Percentiles rank a stretch among this genome's conserved stretches.
phyloP scores from a whole-genome alignment of 371 early-diverging fungal species.

The Lichtheimia ramosa region DNA sequence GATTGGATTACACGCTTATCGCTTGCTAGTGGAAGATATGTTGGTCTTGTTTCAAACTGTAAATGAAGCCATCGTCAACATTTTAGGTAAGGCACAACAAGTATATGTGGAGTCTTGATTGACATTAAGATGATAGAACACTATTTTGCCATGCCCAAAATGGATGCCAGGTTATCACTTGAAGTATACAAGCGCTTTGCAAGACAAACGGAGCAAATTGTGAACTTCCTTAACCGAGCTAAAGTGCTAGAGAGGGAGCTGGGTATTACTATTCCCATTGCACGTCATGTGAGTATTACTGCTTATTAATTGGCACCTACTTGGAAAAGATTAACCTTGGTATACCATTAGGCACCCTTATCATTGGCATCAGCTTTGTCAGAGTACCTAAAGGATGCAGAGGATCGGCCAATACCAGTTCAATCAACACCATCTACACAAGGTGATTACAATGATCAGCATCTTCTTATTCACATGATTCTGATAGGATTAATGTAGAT shows the following conservation, averaged over 20 bases:
- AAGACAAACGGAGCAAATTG: constrained; percentile 73
- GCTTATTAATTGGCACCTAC: background rate
- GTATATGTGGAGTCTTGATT: background rate
- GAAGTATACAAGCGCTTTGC: constrained; percentile 88
- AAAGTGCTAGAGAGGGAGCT: constrained; percentile 68
- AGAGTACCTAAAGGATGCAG: constrained; percentile 79
- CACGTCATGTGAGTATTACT: constrained; percentile 70
- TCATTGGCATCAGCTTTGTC: constrained; percentile 82
- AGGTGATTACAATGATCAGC: no score
- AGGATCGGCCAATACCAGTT: constrained; percentile 55
- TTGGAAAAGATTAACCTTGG: background rate
- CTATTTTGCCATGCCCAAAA: constrained; percentile 83
- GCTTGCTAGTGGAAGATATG: constrained; percentile 81
- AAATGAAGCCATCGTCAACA: constrained; percentile 92
- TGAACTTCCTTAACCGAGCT: constrained; percentile 81
- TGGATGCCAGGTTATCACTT: constrained; percentile 73
- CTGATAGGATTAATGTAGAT: no score
- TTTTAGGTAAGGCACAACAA: constrained; percentile 83
- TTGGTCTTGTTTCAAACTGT: constrained; percentile 83
- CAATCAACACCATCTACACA: no score
- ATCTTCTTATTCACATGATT: no score
- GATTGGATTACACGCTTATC: constrained; percentile 82
- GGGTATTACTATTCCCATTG: constrained; percentile 75
- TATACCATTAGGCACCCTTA: constrained; percentile 71
- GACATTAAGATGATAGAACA: constrained; percentile 41